Evolutionary conservation across 116 monocot species (phyloP).

Genomic region (Posidonia oceanica): DNA sequence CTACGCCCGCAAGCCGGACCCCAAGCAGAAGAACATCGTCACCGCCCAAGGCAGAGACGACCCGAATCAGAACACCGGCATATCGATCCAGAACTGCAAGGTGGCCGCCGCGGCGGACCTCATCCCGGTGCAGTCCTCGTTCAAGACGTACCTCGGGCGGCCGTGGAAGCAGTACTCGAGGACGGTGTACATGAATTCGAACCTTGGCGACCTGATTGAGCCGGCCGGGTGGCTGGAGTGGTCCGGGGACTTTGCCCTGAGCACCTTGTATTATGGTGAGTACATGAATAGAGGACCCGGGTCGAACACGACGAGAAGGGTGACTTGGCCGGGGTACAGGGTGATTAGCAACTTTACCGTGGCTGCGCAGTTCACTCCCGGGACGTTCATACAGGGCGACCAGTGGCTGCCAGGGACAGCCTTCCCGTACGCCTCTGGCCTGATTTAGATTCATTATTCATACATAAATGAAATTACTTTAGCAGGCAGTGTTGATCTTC

Average conservation of each 20-base stretch:
- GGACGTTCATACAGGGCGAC: slow-evolving; percentile 21
- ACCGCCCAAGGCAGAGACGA: slow-evolving; percentile 28
- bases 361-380: slow-evolving; percentile 20
- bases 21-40: slow-evolving; percentile 24
- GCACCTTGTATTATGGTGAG: slow-evolving; percentile 28
- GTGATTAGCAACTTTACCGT: slow-evolving; percentile 14
- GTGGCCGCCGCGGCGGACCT: slow-evolving; percentile 20
- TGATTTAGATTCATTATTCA: background rate
- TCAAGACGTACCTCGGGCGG: slow-evolving; percentile 23
- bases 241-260: slow-evolving; percentile 27
- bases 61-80: slow-evolving; percentile 25
- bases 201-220: slow-evolving; percentile 15
- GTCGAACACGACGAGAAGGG: slow-evolving; percentile 14
- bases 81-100: slow-evolving; percentile 25
- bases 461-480: too few species aligned
- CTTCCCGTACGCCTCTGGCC: slow-evolving; percentile 13
- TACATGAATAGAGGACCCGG: slow-evolving; percentile 21
- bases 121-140: slow-evolving; percentile 12
- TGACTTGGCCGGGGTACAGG: slow-evolving; percentile 25
- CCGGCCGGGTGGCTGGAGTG: slow-evolving; percentile 30
- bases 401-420: slow-evolving; percentile 15
- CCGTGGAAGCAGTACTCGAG: slow-evolving; percentile 29
- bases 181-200: slow-evolving; percentile 19
- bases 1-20: slow-evolving; percentile 18
- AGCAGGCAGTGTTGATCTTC: too few species aligned